Evolutionary conservation across 805 yeast species (phyloP).

Genomic region (Isabelozyma heimii): DNA sequence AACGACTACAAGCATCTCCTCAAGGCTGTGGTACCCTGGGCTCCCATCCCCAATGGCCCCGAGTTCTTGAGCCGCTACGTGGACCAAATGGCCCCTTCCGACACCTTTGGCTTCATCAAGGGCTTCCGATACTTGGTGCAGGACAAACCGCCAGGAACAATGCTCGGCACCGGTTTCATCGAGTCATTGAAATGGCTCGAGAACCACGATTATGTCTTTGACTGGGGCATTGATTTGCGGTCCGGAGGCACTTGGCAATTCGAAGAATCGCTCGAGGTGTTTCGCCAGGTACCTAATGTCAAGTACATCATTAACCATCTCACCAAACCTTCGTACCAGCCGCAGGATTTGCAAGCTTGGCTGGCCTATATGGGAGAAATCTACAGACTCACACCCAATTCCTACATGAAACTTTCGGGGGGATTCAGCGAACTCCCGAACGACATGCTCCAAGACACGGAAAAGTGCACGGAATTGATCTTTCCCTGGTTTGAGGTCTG

Average conservation of each 20-base stretch:
- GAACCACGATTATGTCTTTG: conserved; percentile 28
- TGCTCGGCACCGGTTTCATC: conserved; percentile 22
- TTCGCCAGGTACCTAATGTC: conserved; percentile 21
- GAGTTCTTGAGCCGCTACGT: conserved; percentile 13
- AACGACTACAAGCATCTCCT: conserved; percentile 7
- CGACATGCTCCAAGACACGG: conserved; percentile 12
- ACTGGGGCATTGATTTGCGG: conserved; percentile 40
- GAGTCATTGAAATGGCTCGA: conserved; percentile 34
- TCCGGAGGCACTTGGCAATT: conserved; percentile 39
- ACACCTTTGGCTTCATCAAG: conserved; percentile 16
- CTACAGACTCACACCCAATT: conserved; percentile 11
- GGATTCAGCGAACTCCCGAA: conserved; percentile 35
- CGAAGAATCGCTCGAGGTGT: conserved; percentile 29
- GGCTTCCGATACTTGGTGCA: conserved; percentile 45
- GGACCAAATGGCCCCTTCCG: conserved; percentile 7
- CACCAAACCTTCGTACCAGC: conserved; percentile 35
- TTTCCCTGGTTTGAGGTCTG: conserved; percentile 32
- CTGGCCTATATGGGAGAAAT: conserved; percentile 14
- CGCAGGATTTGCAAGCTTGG: conserved; percentile 14
- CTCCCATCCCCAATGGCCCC: conserved; percentile 37
- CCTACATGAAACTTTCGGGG: conserved; percentile 41
- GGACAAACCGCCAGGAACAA: conserved; percentile 38
- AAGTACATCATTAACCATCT: conserved; percentile 41
- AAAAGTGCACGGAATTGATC: conserved; percentile 11
- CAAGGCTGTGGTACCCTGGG: conserved; percentile 43